Conservation (phyloP, 495 filamentous ascomycete genomes). For the Podospora anserina region DNA sequence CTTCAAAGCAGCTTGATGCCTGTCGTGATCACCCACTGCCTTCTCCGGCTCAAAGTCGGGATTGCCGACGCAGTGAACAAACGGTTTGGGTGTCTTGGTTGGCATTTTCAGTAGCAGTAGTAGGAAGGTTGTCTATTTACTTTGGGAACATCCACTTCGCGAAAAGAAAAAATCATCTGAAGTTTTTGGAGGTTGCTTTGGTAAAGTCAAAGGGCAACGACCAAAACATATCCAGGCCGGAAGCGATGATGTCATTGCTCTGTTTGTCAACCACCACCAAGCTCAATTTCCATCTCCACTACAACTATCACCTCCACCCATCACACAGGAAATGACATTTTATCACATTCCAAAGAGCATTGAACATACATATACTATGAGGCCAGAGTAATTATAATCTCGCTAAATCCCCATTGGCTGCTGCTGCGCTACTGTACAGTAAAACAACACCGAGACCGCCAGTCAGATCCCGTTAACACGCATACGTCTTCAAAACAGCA, state of each 20-base stretch:
- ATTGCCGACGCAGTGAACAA: constrained; percentile 17
- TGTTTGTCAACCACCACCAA: not conserved
- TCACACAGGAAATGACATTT: not conserved
- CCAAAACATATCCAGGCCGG: not conserved
- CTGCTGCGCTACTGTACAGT: not conserved
- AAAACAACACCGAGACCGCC: not conserved
- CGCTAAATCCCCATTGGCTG: not conserved
- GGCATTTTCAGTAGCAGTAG: not conserved
- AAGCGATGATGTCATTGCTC: not conserved
- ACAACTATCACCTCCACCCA: not conserved
- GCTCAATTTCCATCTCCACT: not conserved
- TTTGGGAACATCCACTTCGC: not conserved
- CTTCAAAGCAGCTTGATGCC: constrained; percentile 22
- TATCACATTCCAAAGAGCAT: too few species aligned
- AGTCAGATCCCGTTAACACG: too few species aligned
- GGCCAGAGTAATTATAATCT: not conserved
- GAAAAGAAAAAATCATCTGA: not conserved
- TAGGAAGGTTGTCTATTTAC: not conserved
- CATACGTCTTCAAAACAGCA: too few species aligned
- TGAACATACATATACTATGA: too few species aligned
- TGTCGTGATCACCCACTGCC: constrained; percentile 16
- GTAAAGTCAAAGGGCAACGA: not conserved
- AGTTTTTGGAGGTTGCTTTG: not conserved
- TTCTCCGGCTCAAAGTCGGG: constrained; percentile 15
- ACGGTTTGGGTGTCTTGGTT: not conserved